Conservation (phyloP, 768 basidiomycete genomes). For the Tylopilus vinaceipallidus region DNA sequence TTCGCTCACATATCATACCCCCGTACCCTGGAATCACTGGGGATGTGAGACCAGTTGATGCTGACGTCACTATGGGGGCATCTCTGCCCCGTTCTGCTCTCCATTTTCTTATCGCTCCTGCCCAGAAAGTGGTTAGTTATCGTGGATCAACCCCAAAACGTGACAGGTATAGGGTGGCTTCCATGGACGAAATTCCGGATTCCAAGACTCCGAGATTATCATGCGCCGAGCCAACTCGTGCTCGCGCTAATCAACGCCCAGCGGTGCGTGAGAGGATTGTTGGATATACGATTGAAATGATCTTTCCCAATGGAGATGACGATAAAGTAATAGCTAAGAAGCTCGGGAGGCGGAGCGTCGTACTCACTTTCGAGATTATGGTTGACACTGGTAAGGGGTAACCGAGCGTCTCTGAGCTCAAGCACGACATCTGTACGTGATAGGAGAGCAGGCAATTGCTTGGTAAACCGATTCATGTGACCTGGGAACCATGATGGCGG, state of each 20-base stretch:
- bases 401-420: constrained; percentile 88
- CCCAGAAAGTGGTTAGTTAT: constrained; percentile 20
- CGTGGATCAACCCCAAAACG: constrained; percentile 9
- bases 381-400: constrained; percentile 94
- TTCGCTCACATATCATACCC: constrained; percentile 62
- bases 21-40: constrained; percentile 22
- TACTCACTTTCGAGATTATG: constrained; percentile 76
- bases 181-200: constrained; percentile 12
- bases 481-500: constrained; percentile 95
- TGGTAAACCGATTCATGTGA: constrained; percentile 89
- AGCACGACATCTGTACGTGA: constrained; percentile 87
- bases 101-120: constrained; percentile 70
- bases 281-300: constrained; percentile 20
- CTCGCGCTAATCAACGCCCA: constrained; percentile 14
- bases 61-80: constrained; percentile 38
- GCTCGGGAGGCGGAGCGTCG: background rate
- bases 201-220: constrained; percentile 13
- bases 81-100: constrained; percentile 63
- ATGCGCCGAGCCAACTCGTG: constrained; percentile 8
- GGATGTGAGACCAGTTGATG: constrained; percentile 25
- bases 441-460: constrained; percentile 72
- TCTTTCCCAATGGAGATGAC: too few species aligned
- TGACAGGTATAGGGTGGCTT: constrained; percentile 5
- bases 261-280: constrained; percentile 23
- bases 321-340: too few species aligned